phyloP scores from a whole-genome alignment of 179 eudicot genomes.

The Dionaea muscipula region DNA sequence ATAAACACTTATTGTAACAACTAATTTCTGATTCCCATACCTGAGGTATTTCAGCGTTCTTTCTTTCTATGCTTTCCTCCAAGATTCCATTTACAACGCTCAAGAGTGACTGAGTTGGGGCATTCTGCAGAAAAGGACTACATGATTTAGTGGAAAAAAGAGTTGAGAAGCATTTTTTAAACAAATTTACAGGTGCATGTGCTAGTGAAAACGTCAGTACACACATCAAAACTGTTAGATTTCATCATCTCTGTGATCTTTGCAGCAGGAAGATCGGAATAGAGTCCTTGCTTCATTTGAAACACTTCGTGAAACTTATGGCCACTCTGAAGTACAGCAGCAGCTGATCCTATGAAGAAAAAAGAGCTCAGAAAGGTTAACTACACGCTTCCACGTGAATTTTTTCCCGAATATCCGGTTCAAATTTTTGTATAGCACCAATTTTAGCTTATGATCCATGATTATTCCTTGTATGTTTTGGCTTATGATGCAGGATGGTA shows the following conservation, averaged over 20 bases:
- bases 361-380: no score
- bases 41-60: conserved; percentile 80
- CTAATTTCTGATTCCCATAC: conserved; percentile 23
- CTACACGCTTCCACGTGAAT: no score
- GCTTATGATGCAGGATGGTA: neutral
- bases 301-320: conserved; percentile 72
- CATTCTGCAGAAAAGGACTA: conserved; percentile 44
- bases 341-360: conserved; percentile 36
- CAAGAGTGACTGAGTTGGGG: conserved; percentile 89
- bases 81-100: conserved; percentile 72
- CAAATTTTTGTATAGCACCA: no score
- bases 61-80: conserved; percentile 73
- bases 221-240: conserved; percentile 78
- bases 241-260: conserved; percentile 78
- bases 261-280: conserved; percentile 62
- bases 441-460: neutral
- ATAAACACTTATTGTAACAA: neutral
- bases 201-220: conserved; percentile 9
- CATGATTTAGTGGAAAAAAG: neutral
- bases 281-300: conserved; percentile 63
- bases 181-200: neutral
- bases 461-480: neutral
- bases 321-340: conserved; percentile 47
- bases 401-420: no score
- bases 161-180: neutral